phyloP scores from a whole-genome alignment of 306 rosid species.

The Sesbania bispinosa region DNA sequence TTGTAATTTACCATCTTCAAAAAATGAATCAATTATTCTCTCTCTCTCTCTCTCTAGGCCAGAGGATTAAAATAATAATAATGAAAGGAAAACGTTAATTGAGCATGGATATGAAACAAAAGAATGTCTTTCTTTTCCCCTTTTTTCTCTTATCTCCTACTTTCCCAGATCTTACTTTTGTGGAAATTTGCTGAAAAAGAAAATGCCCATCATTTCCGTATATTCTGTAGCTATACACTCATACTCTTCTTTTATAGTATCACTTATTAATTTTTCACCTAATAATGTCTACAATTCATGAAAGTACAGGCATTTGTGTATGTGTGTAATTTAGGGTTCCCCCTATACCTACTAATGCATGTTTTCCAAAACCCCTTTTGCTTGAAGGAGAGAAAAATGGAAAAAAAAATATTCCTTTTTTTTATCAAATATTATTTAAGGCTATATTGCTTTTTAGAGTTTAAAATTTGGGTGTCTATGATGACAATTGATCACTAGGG shows the following conservation, averaged over 20 bases:
- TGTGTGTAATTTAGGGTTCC: constrained; percentile 48
- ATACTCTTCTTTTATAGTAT: constrained; percentile 32
- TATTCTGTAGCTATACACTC: constrained; percentile 15
- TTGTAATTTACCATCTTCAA: neutral
- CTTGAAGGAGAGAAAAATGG: neutral
- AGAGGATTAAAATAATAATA: neutral
- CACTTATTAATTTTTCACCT: constrained; percentile 48
- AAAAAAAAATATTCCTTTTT: too few relatives aligned
- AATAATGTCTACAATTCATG: constrained; percentile 22
- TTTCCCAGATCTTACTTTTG: constrained; percentile 44
- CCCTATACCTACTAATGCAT: constrained; percentile 1
- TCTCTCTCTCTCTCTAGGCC: too few relatives aligned
- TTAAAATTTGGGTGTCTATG: constrained; percentile 25
- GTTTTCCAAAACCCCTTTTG: neutral
- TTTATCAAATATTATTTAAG: too few relatives aligned
- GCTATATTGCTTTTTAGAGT: constrained; percentile 19
- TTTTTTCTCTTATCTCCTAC: constrained; percentile 7
- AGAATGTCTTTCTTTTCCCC: constrained; percentile 20
- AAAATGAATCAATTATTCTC: neutral
- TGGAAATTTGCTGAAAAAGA: constrained; percentile 41
- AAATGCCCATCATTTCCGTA: constrained; percentile 22
- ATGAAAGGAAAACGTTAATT: neutral
- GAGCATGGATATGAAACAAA: neutral
- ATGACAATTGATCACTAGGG: constrained; percentile 30
- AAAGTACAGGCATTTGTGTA: neutral